Conservation (phyloP, 1,284 basidiomycete genomes). For the Tilletia indica region DNA sequence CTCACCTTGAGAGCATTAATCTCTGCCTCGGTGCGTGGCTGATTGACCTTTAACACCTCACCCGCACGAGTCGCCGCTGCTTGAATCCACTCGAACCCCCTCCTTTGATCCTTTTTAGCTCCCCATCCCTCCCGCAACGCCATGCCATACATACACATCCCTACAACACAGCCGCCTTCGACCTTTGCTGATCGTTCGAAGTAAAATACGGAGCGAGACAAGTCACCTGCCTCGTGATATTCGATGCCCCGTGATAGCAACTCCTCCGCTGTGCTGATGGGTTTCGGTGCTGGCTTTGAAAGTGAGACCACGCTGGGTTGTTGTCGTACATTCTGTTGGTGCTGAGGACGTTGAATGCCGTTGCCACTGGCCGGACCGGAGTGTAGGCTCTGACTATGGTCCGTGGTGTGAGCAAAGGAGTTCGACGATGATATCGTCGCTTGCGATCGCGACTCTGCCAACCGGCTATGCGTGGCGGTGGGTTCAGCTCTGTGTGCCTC, state of each 20-base stretch:
- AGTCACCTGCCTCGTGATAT: slow-evolving; percentile 74
- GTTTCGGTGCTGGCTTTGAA: slow-evolving; percentile 1
- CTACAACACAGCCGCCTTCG: slow-evolving; percentile 76
- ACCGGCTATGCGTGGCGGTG: not conserved
- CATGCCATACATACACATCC: slow-evolving; percentile 89
- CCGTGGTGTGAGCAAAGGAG: not conserved
- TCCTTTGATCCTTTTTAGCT: slow-evolving; percentile 64
- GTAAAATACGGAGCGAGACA: slow-evolving; percentile 70
- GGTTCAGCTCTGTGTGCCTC: not conserved
- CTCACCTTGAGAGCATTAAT: slow-evolving; percentile 58
- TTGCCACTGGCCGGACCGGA: not conserved
- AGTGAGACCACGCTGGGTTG: not conserved
- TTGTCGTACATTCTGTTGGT: not conserved
- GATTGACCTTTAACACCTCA: slow-evolving; percentile 66
- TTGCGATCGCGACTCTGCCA: not conserved
- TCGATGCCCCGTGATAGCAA: slow-evolving; percentile 65
- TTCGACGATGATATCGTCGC: not conserved
- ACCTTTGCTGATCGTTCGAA: slow-evolving; percentile 77
- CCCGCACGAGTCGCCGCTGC: slow-evolving; percentile 77
- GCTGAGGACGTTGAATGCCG: not conserved
- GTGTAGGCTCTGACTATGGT: not conserved
- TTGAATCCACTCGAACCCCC: slow-evolving; percentile 78
- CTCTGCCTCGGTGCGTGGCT: slow-evolving; percentile 54
- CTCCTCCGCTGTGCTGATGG: slow-evolving; percentile 34
- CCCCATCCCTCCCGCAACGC: slow-evolving; percentile 88